phyloP scores from a whole-genome alignment of 2,329 filamentous ascomycete genomes.

The Sporothrix luriei region DNA sequence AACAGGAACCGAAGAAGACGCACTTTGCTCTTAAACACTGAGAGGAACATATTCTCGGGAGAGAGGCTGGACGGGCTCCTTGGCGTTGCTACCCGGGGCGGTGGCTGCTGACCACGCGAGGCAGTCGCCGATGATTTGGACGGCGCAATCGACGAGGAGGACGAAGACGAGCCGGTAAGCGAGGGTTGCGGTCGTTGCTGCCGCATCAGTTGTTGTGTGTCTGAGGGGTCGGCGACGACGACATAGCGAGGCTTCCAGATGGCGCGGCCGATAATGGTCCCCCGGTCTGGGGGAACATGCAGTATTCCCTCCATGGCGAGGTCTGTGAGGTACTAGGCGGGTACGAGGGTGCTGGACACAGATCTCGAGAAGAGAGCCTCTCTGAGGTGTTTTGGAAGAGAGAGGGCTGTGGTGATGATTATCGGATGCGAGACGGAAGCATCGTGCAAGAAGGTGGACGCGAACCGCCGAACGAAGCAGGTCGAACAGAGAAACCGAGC shows the following conservation, averaged over 20 bases:
- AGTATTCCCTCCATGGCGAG: slow-evolving; percentile 54
- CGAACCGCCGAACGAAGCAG: background rate
- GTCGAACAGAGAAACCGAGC: background rate
- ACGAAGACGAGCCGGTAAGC: slow-evolving; percentile 11
- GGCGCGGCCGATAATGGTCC: slow-evolving; percentile 55
- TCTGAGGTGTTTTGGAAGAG: background rate
- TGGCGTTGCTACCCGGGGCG: slow-evolving; percentile 40
- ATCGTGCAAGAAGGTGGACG: slow-evolving; percentile 28
- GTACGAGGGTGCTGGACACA: background rate
- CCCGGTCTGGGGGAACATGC: slow-evolving; percentile 55
- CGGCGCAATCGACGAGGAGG: slow-evolving; percentile 30
- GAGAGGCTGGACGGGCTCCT: slow-evolving; percentile 40
- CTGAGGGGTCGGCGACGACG: slow-evolving; percentile 53
- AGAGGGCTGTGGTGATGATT: slow-evolving; percentile 23
- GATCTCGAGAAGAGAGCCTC: slow-evolving; percentile 1
- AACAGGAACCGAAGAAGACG: slow-evolving; percentile 26
- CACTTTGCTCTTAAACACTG: slow-evolving; percentile 61
- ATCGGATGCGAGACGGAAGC: slow-evolving; percentile 27
- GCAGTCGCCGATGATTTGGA: slow-evolving; percentile 44
- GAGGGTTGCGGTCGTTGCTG: slow-evolving; percentile 26
- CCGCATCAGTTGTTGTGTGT: slow-evolving; percentile 39
- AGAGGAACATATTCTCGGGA: slow-evolving; percentile 52
- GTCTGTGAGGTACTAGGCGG: background rate
- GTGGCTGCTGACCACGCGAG: slow-evolving; percentile 18
- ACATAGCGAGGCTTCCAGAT: slow-evolving; percentile 64